These are phyloP conservation scores for Lipomyces spencermartinsiae DNA, from an alignment of 805 yeast genomes.

Conservation along the genomic window DNA sequence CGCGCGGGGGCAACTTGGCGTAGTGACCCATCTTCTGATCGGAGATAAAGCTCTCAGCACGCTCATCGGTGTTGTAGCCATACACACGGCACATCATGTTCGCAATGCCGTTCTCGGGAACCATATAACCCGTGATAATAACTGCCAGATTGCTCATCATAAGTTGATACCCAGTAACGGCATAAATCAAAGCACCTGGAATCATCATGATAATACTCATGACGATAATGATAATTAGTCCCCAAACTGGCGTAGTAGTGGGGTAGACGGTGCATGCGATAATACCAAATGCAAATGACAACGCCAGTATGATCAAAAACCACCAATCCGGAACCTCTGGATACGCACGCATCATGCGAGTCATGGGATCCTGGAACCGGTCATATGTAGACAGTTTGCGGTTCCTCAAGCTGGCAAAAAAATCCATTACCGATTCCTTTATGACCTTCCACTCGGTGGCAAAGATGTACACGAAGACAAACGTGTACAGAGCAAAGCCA, in stretches of 20 bases:
- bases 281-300: constrained; percentile 54
- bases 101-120: constrained; percentile 61
- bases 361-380: constrained; percentile 19
- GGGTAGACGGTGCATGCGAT: constrained; percentile 42
- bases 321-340: constrained; percentile 38
- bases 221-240: constrained; percentile 43
- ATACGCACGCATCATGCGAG: constrained; percentile 62
- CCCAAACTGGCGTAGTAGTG: constrained; percentile 49
- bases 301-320: constrained; percentile 54
- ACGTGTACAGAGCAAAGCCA: constrained; percentile 17
- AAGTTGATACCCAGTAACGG: constrained; percentile 51
- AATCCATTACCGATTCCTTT: constrained; percentile 2
- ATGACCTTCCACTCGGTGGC: constrained; percentile 12
- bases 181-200: constrained; percentile 44
- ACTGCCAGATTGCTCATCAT: constrained; percentile 46
- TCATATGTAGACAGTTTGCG: constrained; percentile 6
- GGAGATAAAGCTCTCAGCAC: constrained; percentile 66
- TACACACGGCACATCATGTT: constrained; percentile 58
- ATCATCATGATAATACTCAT: constrained; percentile 41
- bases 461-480: constrained; percentile 13
- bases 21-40: constrained; percentile 64
- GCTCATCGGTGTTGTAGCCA: constrained; percentile 66
- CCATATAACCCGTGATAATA: constrained; percentile 26
- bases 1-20: constrained; percentile 51
- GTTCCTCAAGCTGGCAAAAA: constrained; percentile 41